Evolutionary conservation across 2,329 filamentous ascomycete species (phyloP), one percentile per base, ranked within the genome.

Genomic region (Exophiala aquamarina): DNA sequence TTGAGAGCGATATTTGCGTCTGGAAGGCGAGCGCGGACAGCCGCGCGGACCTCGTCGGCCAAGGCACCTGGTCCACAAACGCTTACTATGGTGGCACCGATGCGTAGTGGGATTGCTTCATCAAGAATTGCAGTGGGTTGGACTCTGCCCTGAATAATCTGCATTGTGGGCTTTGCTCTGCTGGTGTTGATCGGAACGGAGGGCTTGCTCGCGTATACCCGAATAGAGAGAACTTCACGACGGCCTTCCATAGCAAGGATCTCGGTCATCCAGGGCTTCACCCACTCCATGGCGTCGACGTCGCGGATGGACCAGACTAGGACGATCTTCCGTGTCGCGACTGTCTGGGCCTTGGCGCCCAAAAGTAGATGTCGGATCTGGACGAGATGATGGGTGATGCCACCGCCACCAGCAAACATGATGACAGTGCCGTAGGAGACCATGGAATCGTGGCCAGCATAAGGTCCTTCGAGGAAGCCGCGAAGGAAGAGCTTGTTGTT

Each of bases 181-280:
- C 74, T 71, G 47, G 81, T 76, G 49, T 84, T 78, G 21, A 72
- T 70, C 2, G 70, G 67, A 18, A 70, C 71, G 47, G 76, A 71
- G 3, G 82, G 81, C 55, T 81, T 79, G 26, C 81, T 82, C 56
- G 84, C 75, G 65, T 82, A 84, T 3, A 85, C 71, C 58, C 80
- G 76, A 50, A 84, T 77, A 41, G 73, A 73, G 10, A 85, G 72
- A 13, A 82, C 70, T 20, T 84, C 76, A 46, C 79, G 71, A 6
- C 82, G 76, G 9, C 73, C 70, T 2, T 79, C 78, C 66, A 84
- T 76, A 18, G 73, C 70, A 29, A 85, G 70, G 52, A 85, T 80
- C 58, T 78, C 70, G 63, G 84, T 79, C 82, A 85, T 85, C 77
- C 79, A 85, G 2, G 73, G 70, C 7, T 76, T 75, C n/a, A 84